These are phyloP conservation scores for Parasarocladium wereldwijsianum DNA, from an alignment of 2,329 filamentous ascomycete species.

Conservation along the genomic window DNA sequence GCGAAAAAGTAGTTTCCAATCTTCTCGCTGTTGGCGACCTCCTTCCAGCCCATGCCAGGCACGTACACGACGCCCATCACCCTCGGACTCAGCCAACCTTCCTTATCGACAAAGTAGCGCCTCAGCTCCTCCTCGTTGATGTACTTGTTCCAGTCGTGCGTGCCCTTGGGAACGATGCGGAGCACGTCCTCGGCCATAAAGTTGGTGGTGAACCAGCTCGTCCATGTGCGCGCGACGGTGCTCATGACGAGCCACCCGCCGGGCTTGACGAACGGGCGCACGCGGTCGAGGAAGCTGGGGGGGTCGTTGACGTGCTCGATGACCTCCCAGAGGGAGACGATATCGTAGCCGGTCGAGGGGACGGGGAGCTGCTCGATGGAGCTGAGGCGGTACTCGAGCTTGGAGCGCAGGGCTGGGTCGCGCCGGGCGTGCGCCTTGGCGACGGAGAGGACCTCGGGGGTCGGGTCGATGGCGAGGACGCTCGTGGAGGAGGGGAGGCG, in stretches of 20 bases:
- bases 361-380: constrained; percentile 56
- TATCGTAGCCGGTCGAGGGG: constrained; percentile 47
- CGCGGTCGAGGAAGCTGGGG: constrained; percentile 54
- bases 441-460: constrained; percentile 56
- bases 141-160: constrained; percentile 95
- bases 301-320: constrained; percentile 81
- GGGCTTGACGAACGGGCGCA: constrained; percentile 64
- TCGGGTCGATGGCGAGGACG: constrained; percentile 69
- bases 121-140: constrained; percentile 72
- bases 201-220: constrained; percentile 85
- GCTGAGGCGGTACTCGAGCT: constrained; percentile 59
- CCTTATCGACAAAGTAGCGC: constrained; percentile 33
- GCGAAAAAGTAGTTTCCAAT: constrained; percentile 96
- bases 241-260: constrained; percentile 88
- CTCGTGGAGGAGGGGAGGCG: constrained; percentile 45
- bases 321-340: constrained; percentile 86
- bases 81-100: constrained; percentile 43
- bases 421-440: constrained; percentile 60
- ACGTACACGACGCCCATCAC: constrained; percentile 81
- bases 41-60: constrained; percentile 79
- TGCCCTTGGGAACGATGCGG: constrained; percentile 78
- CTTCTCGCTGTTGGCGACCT: constrained; percentile 65
- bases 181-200: constrained; percentile 79
- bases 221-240: constrained; percentile 82
- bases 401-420: constrained; percentile 52